Base-by-base conservation (phyloP, 225 moss, liverwort and hornwort genomes). In the Polytrichum commune region DNA sequence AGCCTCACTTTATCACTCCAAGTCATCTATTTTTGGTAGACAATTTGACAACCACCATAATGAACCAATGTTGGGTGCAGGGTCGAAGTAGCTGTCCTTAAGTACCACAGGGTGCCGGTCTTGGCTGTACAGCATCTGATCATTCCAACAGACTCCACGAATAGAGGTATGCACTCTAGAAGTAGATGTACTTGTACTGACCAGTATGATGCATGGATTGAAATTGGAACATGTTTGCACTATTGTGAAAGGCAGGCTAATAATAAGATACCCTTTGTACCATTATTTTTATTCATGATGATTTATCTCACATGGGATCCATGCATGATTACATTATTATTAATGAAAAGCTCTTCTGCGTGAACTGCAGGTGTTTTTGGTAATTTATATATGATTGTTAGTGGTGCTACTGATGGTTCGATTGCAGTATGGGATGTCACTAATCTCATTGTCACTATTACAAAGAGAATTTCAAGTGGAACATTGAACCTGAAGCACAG, bases 391-490 rank as follows among this genome's bases (percentile, higher is more conserved):
- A 64, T 95, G 53, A 69, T 98, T 69, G 30, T 98, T 54, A 93
- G 92, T 75, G 95, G 95, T 65, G 91, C 93, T 66, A 90, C 93
- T 22, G 87, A 98, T 60, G 98, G 98, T 58, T 88, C 86, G 28
- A 85, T 98, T 76, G 91, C 90, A 29, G 27, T 93, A 13, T 98
- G 95, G 98, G 95, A 95, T 73, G 74, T 92, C 53, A 93, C 91
- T 65, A 74, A 72, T 30, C 68, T 79, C 30, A 83, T 98, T 24
- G 74, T 90, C 55, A 74, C 79, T 19, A 83, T 85, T 20, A 73
- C 62, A 7, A 80, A 75, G 63, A 29, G 76, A 64, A 66, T 67
- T 26, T 64, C 35, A 38, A 68, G 70, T 70, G 78, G 76, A 72
- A 67, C 54, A 63, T 35, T 63, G 30, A 67, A 77, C 60, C 22